Base-by-base conservation (phyloP, 2,329 filamentous ascomycete species). In the Fusarium torreyae region DNA sequence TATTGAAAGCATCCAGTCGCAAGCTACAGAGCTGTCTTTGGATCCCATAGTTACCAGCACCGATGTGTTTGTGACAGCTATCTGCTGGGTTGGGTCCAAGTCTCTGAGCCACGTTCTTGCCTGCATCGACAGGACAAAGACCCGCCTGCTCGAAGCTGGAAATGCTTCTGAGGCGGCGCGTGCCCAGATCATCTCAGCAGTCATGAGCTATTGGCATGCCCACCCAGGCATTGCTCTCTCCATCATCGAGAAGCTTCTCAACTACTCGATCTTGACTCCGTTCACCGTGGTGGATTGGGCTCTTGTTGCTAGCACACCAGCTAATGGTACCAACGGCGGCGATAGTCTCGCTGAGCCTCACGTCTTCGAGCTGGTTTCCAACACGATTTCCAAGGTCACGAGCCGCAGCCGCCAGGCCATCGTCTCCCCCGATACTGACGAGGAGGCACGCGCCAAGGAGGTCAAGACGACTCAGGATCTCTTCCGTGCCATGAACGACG, bases 211-310 rank as follows among this genome's bases (percentile, higher is more conserved):
- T 83, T 99, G 96, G 96, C 88, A 88, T 46, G 91, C 95, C 33
- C 95, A 99, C 75, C 94, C 95, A 0, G 96, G 96, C 63, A 91
- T 97, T 43, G 96, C 94, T 5, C 89, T 98, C 71, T 93, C 92
- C 73, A 97, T 99, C 74, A 88, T 98, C 61, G 95, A 98, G 84
- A 98, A 98, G 81, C 87, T 99, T 7, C 90, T 99, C 73, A 99
- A 98, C 82, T 99, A 98, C 82, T 94, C 93, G 15, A 97, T 99
- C 73, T 86, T 99, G 36, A 94, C 92, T 10, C 96, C 96, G 0
- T 84, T 90, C 59, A 91, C 91, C 17, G 94, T 99, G 28, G 87
- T 98, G 48, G 91, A 97, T 75, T 99, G 96, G 96, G 93, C 93
- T 1, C 85, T 99, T 14, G 85, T 89, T 33, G 89, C 77, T n/a